Conservation (phyloP, 2,329 filamentous ascomycete genomes). For the Fragosphaeria purpurea region DNA sequence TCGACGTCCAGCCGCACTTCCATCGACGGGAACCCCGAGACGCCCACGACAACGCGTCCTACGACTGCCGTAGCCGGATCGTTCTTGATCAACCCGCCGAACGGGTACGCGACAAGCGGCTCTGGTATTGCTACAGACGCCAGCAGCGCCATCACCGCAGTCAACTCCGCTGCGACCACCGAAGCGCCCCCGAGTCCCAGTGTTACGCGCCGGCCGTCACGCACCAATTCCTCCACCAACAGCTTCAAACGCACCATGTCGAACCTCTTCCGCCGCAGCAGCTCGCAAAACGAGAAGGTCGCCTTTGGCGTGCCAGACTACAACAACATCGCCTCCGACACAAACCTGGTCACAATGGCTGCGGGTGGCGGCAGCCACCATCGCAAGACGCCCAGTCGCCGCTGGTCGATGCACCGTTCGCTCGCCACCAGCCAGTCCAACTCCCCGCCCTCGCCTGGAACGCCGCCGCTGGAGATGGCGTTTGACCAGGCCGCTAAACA, state of each 20-base stretch:
- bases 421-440: conserved; percentile 37
- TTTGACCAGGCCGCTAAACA: conserved; percentile 15
- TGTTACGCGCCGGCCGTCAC: conserved; percentile 28
- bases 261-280: conserved; percentile 36
- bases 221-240: conserved; percentile 27
- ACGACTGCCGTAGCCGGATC: conserved; percentile 11
- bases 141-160: background rate
- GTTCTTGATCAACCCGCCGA: conserved; percentile 7
- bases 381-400: conserved; percentile 23
- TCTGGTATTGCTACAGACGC: background rate
- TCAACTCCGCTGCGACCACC: conserved; percentile 21
- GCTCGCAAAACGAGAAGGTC: conserved; percentile 23
- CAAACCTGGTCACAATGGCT: conserved; percentile 18
- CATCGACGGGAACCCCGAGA: background rate
- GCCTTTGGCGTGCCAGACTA: conserved; percentile 10
- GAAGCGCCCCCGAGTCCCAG: conserved; percentile 21
- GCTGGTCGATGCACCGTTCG: conserved; percentile 36
- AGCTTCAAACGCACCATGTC: conserved; percentile 41
- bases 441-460: conserved; percentile 40
- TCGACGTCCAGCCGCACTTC: background rate
- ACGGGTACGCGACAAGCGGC: background rate
- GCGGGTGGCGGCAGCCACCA: conserved; percentile 2
- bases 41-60: background rate
- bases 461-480: conserved; percentile 31
- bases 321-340: conserved; percentile 14